Evolutionary conservation across 768 basidiomycete genomes (phyloP).

Genomic region (Tricholoma bakamatsutake): DNA sequence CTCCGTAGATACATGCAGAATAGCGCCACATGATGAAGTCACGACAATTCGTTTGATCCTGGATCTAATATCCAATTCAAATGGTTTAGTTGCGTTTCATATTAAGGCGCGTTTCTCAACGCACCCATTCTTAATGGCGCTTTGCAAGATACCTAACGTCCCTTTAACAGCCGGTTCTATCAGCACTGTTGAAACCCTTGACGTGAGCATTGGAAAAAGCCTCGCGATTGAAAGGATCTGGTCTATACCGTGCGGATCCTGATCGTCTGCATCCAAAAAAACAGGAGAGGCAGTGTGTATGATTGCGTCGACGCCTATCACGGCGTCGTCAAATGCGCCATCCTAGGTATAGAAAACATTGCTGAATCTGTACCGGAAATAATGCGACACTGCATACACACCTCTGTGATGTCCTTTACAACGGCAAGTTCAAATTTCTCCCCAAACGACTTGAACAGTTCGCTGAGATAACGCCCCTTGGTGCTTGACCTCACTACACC

Average conservation of each 20-base stretch:
- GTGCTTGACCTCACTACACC: slow-evolving; percentile 20
- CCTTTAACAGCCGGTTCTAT: slow-evolving; percentile 67
- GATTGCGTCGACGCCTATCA: slow-evolving; percentile 70
- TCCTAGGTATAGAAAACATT: slow-evolving; percentile 28
- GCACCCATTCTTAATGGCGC: slow-evolving; percentile 47
- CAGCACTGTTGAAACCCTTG: slow-evolving; percentile 33
- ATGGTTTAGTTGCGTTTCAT: not conserved
- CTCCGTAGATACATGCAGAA: slow-evolving; percentile 24
- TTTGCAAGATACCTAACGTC: slow-evolving; percentile 53
- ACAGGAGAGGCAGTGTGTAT: slow-evolving; percentile 66
- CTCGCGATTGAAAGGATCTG: not conserved
- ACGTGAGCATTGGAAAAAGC: not conserved
- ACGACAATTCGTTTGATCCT: slow-evolving; percentile 62
- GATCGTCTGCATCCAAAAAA: slow-evolving; percentile 38
- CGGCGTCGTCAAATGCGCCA: slow-evolving; percentile 74
- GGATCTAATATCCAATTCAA: slow-evolving; percentile 18
- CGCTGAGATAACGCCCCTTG: slow-evolving; percentile 18
- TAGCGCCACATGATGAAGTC: slow-evolving; percentile 55
- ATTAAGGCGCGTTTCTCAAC: not conserved
- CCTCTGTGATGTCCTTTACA: slow-evolving; percentile 22
- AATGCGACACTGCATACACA: not conserved
- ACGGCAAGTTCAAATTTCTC: slow-evolving; percentile 22
- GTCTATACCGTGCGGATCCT: not conserved
- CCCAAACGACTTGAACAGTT: slow-evolving; percentile 17
- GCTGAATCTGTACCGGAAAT: not conserved